Evolutionary conservation across 2,329 filamentous ascomycete species (phyloP), one percentile per base, ranked within the genome.

Genomic region (Annulohypoxylon truncatum): DNA sequence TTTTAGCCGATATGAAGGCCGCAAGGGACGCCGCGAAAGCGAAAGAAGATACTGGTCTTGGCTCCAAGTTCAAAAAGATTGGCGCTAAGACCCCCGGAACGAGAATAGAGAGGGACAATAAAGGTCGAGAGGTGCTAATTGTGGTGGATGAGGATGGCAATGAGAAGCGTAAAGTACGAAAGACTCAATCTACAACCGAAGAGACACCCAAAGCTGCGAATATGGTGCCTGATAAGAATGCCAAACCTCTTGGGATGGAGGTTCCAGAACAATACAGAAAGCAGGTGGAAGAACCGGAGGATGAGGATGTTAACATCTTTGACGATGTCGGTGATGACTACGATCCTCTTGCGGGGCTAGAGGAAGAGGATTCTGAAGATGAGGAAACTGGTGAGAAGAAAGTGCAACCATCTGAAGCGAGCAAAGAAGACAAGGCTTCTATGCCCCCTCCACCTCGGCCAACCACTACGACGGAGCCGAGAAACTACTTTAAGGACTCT

Each of bases 271-370:
- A 84, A 35, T 88, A 86, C 72, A 84, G 84, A 60, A 78, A 83
- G 46, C 81, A 82, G 33, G 77, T 79, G 5, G 76, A 83, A 8
- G 80, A 85, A 64, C 79, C 83, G 68, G 83, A 87, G 18, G 82
- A 87, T 35, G 82, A 87, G 61, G 83, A 91, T 55, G 76, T 87
- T 22, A 82, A 90, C 71, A 92, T 92, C 6, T 92, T 92, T 68
- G 89, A 87, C 38, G 88, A 86, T 56, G 88, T 82, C 0, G 89
- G 85, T 2, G 88, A 89, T 61, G 89, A 91, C 72, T 92, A 92
- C 74, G 84, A 92, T 73, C 89, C 89, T 1, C 77, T 92, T 42
- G 89, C 88, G 2, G 89, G 83, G 4, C 78, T 91, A 69, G 83
- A 78, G 12, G 76, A 77, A 28, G 80, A 78, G 4, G 78, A 79